Evolutionary conservation across 2,329 filamentous ascomycete genomes (phyloP).

Genomic region (Pseudogymnoascus sp.): DNA sequence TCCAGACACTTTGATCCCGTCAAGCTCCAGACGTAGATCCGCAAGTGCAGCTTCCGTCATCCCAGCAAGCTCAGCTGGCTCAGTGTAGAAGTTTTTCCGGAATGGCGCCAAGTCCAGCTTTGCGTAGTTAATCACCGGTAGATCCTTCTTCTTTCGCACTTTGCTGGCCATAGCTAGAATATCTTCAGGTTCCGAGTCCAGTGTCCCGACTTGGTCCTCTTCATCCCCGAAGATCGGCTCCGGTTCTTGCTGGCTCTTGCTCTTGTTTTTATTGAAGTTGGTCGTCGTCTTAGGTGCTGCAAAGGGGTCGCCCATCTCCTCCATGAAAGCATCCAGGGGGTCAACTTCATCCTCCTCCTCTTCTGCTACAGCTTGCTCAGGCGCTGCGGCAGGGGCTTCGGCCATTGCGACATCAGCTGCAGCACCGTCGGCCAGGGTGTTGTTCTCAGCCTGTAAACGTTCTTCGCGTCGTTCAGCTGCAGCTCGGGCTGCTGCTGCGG

Average conservation of each 20-base stretch:
- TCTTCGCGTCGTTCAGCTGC: constrained; percentile 80
- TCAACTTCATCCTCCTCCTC: constrained; percentile 66
- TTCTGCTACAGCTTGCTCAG: constrained; percentile 35
- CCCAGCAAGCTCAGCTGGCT: constrained; percentile 73
- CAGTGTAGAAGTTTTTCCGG: constrained; percentile 90
- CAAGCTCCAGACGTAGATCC: constrained; percentile 75
- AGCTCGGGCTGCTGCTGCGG: constrained; percentile 74
- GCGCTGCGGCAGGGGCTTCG: constrained; percentile 24
- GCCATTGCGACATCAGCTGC: constrained; percentile 27
- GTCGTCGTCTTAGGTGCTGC: constrained; percentile 33
- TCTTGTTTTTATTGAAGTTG: constrained; percentile 25
- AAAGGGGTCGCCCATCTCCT: constrained; percentile 45
- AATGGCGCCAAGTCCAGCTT: constrained; percentile 82
- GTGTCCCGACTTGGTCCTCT: constrained; percentile 57
- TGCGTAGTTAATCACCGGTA: constrained; percentile 77
- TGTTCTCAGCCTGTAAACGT: constrained; percentile 40
- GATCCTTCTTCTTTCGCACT: constrained; percentile 81
- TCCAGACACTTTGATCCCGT: constrained; percentile 89
- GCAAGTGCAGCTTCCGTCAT: constrained; percentile 80
- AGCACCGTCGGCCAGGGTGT: constrained; percentile 23
- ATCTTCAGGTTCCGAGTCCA: constrained; percentile 57
- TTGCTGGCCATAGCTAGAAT: constrained; percentile 54
- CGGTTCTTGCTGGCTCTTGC: constrained; percentile 54
- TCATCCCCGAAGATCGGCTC: constrained; percentile 87
- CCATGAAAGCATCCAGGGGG: constrained; percentile 96